Evolutionary conservation across 805 yeast genomes (phyloP), one percentile per base, ranked within the genome.

Genomic region (Saccharomyces jurei): DNA sequence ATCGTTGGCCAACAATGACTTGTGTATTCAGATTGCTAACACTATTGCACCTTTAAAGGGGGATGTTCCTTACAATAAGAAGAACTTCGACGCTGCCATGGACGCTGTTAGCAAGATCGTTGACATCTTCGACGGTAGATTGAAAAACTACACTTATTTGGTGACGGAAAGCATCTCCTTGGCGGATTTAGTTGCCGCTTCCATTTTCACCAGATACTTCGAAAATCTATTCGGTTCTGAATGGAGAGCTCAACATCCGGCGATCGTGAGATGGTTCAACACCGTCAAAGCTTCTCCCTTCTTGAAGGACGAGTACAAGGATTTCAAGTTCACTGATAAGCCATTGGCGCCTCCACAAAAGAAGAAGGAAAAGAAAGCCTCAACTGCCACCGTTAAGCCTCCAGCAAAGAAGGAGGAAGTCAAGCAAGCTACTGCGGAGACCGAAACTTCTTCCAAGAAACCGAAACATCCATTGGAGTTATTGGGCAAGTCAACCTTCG

Each of bases 391-490:
- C 11, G 13, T 13, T 13, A 10, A 1, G 13, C 85, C 90, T 64
- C 85, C 90, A 54, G 52, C 55, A 55, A 53, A 65, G 53, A 63
- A 68, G 62, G 61, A 69, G 58, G 64, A 69, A 60, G 68, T 68
- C 51, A 75, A 74, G 51, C 74, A 77, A 56, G 71, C 71, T 57
- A 70, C 74, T 32, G 75, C 71, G 17, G 74, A 71, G 67, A 65
- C 60, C 21, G 70, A 74, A 57, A 79, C 75, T 68, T 80, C 77
- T 64, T 17, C 10, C 11, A 86, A 86, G 79, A 88, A 87, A 78
- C 81, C 90, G 63, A 87, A 86, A 75, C 98, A 92, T 78, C 97
- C 98, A 70, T 82, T 91, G 72, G 95, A 83, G 72, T 77, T 78
- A 56, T 82, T 92, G 61, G 95, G 94, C 66, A 86, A 81, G 71